Conservation (phyloP, 108 stramenopile genomes). For the Licmophora abbreviata region DNA sequence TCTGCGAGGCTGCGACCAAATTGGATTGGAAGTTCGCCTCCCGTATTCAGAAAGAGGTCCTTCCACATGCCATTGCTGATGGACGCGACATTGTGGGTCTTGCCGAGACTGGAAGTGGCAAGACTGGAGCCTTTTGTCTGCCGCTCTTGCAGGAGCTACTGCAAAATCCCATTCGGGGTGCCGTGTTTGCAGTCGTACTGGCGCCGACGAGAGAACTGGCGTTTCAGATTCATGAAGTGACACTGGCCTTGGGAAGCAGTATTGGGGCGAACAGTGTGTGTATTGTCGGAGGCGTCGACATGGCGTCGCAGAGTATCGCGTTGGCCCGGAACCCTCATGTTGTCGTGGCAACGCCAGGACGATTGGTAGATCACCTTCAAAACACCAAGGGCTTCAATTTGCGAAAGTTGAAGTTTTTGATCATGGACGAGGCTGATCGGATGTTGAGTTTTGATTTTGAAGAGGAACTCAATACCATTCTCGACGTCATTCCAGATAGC, state of each 20-base stretch:
- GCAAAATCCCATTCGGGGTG: conserved; percentile 60
- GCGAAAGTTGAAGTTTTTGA: conserved; percentile 83
- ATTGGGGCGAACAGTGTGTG: conserved; percentile 91
- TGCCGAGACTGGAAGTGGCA: conserved; percentile 89
- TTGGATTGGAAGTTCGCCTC: conserved; percentile 93
- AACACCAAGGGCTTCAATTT: conserved; percentile 98
- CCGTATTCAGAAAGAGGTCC: conserved; percentile 83
- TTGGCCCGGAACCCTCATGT: conserved; percentile 96
- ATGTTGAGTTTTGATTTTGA: conserved; percentile 94
- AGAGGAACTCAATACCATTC: conserved; percentile 86
- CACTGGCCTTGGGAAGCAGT: conserved; percentile 82
- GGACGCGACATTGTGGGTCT: conserved; percentile 87
- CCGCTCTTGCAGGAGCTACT: conserved; percentile 88
- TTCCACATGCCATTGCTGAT: conserved; percentile 84
- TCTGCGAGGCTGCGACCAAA: conserved; percentile 73
- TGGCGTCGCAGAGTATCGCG: conserved; percentile 89
- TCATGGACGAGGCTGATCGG: conserved; percentile 98
- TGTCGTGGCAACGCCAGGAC: conserved; percentile 95
- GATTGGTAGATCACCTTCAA: conserved; percentile 95
- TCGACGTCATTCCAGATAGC: conserved; percentile 82
- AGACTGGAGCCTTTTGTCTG: conserved; percentile 92
- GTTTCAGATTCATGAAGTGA: conserved; percentile 97
- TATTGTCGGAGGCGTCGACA: conserved; percentile 97
- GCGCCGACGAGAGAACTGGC: conserved; percentile 99
- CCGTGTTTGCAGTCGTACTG: conserved; percentile 85